Evolutionary conservation across 1,284 basidiomycete species (phyloP), one percentile per base, ranked within the genome.

Genomic region (Ceratobasidium sp.): DNA sequence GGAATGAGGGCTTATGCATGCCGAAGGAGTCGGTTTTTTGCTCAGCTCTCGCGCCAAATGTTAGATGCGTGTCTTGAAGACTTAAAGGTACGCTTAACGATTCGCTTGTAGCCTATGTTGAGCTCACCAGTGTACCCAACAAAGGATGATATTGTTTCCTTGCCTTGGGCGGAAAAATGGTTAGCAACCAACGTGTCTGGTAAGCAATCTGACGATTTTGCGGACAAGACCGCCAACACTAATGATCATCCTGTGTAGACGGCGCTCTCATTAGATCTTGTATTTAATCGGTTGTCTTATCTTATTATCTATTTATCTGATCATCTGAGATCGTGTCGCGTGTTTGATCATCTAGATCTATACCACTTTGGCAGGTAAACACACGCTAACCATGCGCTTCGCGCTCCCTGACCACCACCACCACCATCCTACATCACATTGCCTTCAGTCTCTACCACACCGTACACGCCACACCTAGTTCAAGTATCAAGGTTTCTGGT

Each of bases 1-100:
- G 66, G 66, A 33, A 68, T 68, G 66, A 12, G 26, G 23, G 66
- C 44, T 28, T 68, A 68, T 26, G 46, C 46, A 1, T 28, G 26
- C 18, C 20, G 26, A 33, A 49, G 26, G n/a, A 33, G 46, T 10
- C 12, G 5, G 18, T 68, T 68, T 26, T 68, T 51, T 33, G 26
- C 46, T 12, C 6, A 49, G 13, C 66, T 61, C 13, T 28, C 60
- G 18, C 18, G 6, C 6, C 51, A 53, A 53, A 53, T 53, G 51
- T n/a, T 53, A 15, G 51, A 20, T n/a, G 6, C 13, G 18, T 53
- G 18, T n/a, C 51, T 53, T 6, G 15, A 53, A 53, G 18, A 53
- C 51, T 15, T 53, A 7, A 53, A 0, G 18, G 51, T 53, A 53
- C 13, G 51, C 20, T 53, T 53, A 51, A 18, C 49, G 49, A n/a